Evolutionary conservation across 305 asterid genomes (phyloP), one percentile per base, ranked within the genome.

Genomic region (Fraxinus velutina): DNA sequence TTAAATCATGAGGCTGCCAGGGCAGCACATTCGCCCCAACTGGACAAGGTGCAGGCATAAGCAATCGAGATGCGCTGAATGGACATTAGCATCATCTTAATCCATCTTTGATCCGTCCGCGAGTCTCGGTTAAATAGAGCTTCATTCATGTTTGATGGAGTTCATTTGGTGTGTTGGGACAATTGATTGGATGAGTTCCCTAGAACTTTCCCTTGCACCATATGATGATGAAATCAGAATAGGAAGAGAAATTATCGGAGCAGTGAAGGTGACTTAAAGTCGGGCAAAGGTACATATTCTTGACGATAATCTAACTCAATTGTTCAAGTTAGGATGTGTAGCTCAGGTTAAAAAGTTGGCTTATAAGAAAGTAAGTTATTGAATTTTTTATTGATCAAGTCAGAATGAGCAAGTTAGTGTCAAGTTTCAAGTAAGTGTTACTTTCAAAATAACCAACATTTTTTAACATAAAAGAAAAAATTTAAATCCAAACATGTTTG

Each of bases 31-130:
- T 82, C 7, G 81, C 86, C 89, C 85, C 88, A 76, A 82, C 87
- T 85, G 89, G 89, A 84, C 75, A 77, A 91, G 99, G 93, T 94
- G 98, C 98, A 94, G 99, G 99, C 99, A 92, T 85, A 86, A 81
- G 83, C 84, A 83, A 88, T 95, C 89, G 96, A 89, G 98, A 88
- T 75, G 5, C 75, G 83, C 83, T 85, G 92, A 87, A 83, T 83
- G 89, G 89, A 82, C 79, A 86, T 71, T 60, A 62, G 76, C 34
- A 78, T 68, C 78, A 50, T 80, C 66, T 34, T 17, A 80, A 21
- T 42, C 33, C 68, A 71, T 36, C 70, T 76, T 85, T 12, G 32
- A 27, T 44, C 86, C 82, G 80, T 83, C 84, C 88, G 86, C 85
- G 55, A 73, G 80, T 87, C 93, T 85, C 92, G 86, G 94, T 89